Conservation (phyloP, 768 basidiomycete species). For the Rhodotorula diobovata region DNA sequence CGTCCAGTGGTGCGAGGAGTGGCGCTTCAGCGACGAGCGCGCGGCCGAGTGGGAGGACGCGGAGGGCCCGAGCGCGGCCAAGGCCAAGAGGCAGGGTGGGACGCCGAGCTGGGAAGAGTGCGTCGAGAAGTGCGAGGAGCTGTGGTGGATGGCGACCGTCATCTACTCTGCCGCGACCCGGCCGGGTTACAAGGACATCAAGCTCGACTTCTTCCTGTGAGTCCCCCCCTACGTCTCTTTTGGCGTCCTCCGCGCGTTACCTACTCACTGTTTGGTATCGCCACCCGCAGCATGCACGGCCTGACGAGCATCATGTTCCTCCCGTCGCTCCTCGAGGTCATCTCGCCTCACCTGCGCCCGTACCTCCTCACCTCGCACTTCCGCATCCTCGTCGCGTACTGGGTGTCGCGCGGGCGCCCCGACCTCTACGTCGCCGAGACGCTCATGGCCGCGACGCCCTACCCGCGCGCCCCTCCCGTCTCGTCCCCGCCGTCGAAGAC, state of each 20-base stretch:
- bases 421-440: constrained; percentile 38
- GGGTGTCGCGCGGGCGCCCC: constrained; percentile 42
- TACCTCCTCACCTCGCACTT: constrained; percentile 42
- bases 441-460: constrained; percentile 34
- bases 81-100: neutral
- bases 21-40: constrained; percentile 36
- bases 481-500: neutral
- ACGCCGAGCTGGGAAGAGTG: constrained; percentile 39
- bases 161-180: constrained; percentile 36
- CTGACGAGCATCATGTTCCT: constrained; percentile 43
- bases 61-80: constrained; percentile 13
- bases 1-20: constrained; percentile 38
- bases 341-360: constrained; percentile 41
- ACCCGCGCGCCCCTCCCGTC: constrained; percentile 15
- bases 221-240: neutral
- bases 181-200: constrained; percentile 39
- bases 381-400: constrained; percentile 39
- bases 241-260: neutral
- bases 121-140: constrained; percentile 43
- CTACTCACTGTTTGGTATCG: rapidly evolving
- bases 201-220: constrained; percentile 43
- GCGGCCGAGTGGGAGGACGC: constrained; percentile 37
- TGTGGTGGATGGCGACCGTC: constrained; percentile 42
- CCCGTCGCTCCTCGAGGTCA: constrained; percentile 37
- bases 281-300: constrained; percentile 40